Evolutionary conservation across 805 yeast species (phyloP), one percentile per base, ranked within the genome.

Genomic region (Ogataea methanolica): DNA sequence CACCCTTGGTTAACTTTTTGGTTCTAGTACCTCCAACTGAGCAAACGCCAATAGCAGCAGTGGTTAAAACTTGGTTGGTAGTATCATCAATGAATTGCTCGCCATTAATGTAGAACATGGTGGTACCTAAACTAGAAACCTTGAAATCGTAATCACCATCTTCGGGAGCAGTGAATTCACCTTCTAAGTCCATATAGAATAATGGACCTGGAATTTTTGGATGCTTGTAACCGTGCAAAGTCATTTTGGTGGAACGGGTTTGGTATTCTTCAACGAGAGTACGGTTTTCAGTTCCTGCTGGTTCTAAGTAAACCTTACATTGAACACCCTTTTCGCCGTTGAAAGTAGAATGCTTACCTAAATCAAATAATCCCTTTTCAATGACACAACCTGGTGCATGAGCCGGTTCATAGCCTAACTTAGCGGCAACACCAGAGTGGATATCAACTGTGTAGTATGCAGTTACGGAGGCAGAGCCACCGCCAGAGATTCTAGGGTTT

Each of bases 31-130:
- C 80, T 60, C 80, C 85, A 35, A 71, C 56, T 15, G 86, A 74
- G 42, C 85, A 87, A 59, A 67, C 56, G 14, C 78, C 76, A 61
- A 78, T 78, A 67, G 79, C 80, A 4, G 74, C 67, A 34, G 66
- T 62, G 11, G 85, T 86, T 29, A 55, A 58, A 3, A 53, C 63
- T 65, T 82, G 86, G 26, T 70, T 60, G 39, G 80, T 75, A 55
- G 70, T 73, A 64, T 81, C 80, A 60, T 82, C 85, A 43, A 79
- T 75, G 33, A 82, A 66, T 47, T 79, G 64, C 54, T 74, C 55
- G 47, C 63, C 84, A 54, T 82, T 74, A 43, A 81, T 59, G 53
- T 69, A 82, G 22, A 82, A 50, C 58, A 72, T 74, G 31, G 80
- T 83, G 37, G 83, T 76, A 21, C 87, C 87, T 43, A 68, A 56